Evolutionary conservation across 106 monocot genomes (phyloP), one percentile per base, ranked within the genome.

Genomic region (Alisma plantagoaquatica): DNA sequence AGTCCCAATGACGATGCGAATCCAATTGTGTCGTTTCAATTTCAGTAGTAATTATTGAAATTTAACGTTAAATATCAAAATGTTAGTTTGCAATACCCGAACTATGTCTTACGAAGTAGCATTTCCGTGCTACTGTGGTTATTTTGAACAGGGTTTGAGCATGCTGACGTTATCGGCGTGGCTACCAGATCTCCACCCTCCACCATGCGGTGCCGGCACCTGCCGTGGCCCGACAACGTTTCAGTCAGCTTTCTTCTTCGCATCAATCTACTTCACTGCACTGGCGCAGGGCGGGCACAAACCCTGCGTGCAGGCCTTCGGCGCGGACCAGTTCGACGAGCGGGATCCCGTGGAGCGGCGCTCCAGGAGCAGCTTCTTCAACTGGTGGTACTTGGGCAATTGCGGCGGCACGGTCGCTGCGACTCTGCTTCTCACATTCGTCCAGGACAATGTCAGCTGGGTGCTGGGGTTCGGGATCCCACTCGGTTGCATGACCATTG

Each of bases 321-420:
- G 86, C 1, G 92, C 92, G 0, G 92, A 92, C 52, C 86, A 92
- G 42, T 92, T 92, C 50, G 78, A 92, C 55, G 60, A 76, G 20
- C 54, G 68, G 20, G 76, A 86, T 26, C 73, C 78, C 2, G 57
- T 35, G n/a, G 92, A 92, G 53, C 25, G 57, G 46, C 41, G 61
- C 4, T 64, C 75, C 2, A 66, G 45, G 65, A 73, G 75, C 61
- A 70, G 81, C 19, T 86, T 92, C 70, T 91, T 91, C 74, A 85
- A 91, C 54, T 91, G 84, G 91, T 78, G 77, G 91, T 81, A 70
- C 63, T 77, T 76, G 10, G 67, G 70, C 0, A 9, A 79, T 23
- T 70, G 57, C 17, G 19, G 33, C 0, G 75, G 81, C 29, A 51
- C 38, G 0, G 15, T 38, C 0, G 51, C 70, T 2, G 54, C 81